These are phyloP conservation scores for Ogataea hybrid DNA, from an alignment of 1,139 yeast species.

Conservation along the genomic window DNA sequence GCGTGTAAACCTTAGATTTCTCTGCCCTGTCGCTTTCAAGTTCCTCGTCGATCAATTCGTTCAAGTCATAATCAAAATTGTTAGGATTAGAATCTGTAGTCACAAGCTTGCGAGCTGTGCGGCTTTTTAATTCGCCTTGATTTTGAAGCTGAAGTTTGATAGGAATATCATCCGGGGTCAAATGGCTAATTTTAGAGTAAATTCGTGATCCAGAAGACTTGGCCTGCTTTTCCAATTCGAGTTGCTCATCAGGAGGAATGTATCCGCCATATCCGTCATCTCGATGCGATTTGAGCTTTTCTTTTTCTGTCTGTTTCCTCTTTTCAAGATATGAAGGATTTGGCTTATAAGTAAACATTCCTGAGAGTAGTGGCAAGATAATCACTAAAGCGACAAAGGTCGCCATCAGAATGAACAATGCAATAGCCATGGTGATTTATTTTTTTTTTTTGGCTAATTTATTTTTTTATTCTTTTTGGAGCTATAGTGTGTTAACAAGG, in stretches of 20 bases:
- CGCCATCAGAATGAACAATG: constrained; percentile 28
- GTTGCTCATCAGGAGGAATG: constrained; percentile 39
- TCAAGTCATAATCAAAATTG: constrained; percentile 44
- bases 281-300: constrained; percentile 9
- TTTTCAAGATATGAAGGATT: constrained; percentile 27
- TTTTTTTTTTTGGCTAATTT: neutral
- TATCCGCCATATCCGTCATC: constrained; percentile 28
- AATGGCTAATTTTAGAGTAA: constrained; percentile 28
- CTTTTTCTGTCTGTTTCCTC: constrained; percentile 8
- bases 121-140: constrained; percentile 21
- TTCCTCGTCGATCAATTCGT: constrained; percentile 47
- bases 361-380: constrained; percentile 36
- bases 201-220: constrained; percentile 26
- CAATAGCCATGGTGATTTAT: constrained; percentile 25
- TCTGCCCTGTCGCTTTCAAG: constrained; percentile 28
- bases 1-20: neutral
- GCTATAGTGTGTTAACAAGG: too few relatives aligned
- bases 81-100: constrained; percentile 33
- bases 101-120: constrained; percentile 18
- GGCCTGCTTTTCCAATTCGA: constrained; percentile 5
- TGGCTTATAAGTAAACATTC: constrained; percentile 34
- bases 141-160: constrained; percentile 30
- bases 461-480: neutral
- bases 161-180: constrained; percentile 38
- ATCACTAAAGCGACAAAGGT: constrained; percentile 33